phyloP scores from a whole-genome alignment of 352 stramenopile genomes.

The Pythium biforme region DNA sequence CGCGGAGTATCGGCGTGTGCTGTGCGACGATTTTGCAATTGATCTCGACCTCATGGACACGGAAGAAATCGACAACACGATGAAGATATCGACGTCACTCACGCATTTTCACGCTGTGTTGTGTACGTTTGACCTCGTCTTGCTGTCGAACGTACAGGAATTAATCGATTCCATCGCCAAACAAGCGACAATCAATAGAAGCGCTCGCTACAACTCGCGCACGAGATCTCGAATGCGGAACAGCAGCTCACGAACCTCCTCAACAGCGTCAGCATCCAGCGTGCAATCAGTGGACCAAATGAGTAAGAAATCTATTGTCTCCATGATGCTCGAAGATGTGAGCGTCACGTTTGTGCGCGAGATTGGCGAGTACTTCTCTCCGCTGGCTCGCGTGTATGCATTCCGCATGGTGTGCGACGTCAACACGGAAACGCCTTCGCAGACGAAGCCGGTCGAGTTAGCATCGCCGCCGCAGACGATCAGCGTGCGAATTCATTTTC shows the following conservation, averaged over 20 bases:
- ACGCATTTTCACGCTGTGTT: slow-evolving; percentile 72
- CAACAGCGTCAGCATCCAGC: not conserved
- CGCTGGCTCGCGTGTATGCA: slow-evolving; percentile 59
- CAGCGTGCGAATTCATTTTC: slow-evolving; percentile 56
- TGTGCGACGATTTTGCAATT: slow-evolving; percentile 73
- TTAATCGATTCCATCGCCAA: slow-evolving; percentile 22
- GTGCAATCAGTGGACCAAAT: not conserved
- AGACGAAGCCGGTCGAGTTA: not conserved
- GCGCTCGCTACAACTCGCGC: slow-evolving; percentile 4
- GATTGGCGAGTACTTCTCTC: slow-evolving; percentile 72
- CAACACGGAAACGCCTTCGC: slow-evolving; percentile 29
- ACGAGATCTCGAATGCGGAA: slow-evolving; percentile 10
- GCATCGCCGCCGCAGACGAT: slow-evolving; percentile 13
- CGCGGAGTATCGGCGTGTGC: slow-evolving; percentile 43
- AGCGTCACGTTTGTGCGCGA: slow-evolving; percentile 73
- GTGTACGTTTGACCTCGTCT: slow-evolving; percentile 57
- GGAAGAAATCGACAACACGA: slow-evolving; percentile 34
- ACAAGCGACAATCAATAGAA: slow-evolving; percentile 1
- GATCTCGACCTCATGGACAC: slow-evolving; percentile 68
- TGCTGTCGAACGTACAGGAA: slow-evolving; percentile 29
- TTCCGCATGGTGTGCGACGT: slow-evolving; percentile 70
- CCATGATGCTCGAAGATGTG: slow-evolving; percentile 60
- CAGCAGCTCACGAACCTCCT: slow-evolving; percentile 7
- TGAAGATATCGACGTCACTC: slow-evolving; percentile 54
- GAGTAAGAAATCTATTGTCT: slow-evolving; percentile 39